These are phyloP conservation scores for Exophiala viscosa DNA, from an alignment of 2,329 filamentous ascomycete genomes.

Conservation along the genomic window DNA sequence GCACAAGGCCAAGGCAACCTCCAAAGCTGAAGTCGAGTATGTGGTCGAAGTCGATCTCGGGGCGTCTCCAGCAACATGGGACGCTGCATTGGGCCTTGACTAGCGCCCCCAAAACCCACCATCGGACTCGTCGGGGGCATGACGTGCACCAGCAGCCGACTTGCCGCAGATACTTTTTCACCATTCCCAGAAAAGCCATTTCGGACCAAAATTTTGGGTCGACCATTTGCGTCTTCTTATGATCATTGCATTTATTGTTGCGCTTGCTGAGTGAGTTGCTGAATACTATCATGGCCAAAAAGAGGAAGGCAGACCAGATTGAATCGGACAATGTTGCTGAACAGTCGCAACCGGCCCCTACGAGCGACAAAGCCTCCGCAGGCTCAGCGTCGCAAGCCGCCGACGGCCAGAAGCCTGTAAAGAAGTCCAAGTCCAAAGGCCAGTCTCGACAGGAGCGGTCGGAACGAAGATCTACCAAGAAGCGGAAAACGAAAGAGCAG, in stretches of 20 bases:
- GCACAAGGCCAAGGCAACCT: too few relatives aligned
- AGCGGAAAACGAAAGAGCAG: slow-evolving; percentile 17
- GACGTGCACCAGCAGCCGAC: background rate
- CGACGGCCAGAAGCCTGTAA: background rate
- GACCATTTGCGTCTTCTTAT: background rate
- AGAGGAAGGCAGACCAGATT: slow-evolving; percentile 21
- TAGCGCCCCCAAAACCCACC: background rate
- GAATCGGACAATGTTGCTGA: slow-evolving; percentile 4
- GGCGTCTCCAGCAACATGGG: too few relatives aligned
- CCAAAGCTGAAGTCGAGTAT: too few relatives aligned
- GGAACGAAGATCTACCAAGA: slow-evolving; percentile 26
- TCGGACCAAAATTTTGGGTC: background rate
- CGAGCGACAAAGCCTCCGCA: background rate
- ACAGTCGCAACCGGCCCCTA: slow-evolving; percentile 3
- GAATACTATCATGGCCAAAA: slow-evolving; percentile 17
- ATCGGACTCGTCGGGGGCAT: background rate
- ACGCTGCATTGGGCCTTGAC: too few relatives aligned
- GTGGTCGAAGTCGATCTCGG: background rate
- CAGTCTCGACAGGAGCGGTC: slow-evolving; percentile 25
- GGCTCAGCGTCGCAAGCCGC: background rate
- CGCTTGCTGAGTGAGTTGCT: background rate
- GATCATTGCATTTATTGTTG: background rate
- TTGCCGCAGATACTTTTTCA: slow-evolving; percentile 6
- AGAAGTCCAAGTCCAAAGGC: slow-evolving; percentile 19
- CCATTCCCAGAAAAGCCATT: slow-evolving; percentile 1